Evolutionary conservation across 1,284 basidiomycete genomes (phyloP).

Genomic region (Puccinia hordei): DNA sequence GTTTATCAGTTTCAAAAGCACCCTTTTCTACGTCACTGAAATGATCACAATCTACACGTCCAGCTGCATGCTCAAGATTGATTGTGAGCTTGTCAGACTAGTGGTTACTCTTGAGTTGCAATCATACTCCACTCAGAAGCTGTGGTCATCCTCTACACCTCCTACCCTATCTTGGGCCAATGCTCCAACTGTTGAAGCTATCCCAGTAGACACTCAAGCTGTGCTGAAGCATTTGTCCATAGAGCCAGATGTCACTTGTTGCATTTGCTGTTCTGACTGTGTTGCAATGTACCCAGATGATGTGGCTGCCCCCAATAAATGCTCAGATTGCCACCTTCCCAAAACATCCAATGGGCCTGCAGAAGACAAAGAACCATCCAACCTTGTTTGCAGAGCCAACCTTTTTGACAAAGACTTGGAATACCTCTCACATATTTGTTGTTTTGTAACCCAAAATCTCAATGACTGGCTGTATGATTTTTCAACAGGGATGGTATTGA

Average conservation of each 20-base stretch:
- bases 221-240: background rate
- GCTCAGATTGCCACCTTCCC: background rate
- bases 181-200: background rate
- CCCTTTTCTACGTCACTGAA: background rate
- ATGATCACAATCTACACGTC: background rate
- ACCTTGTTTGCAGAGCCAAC: background rate
- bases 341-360: background rate
- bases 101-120: background rate
- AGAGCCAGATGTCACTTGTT: constrained; percentile 1
- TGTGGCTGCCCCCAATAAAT: background rate
- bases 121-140: background rate
- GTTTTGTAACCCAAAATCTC: constrained; percentile 6
- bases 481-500: background rate
- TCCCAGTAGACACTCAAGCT: background rate
- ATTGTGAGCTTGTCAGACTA: background rate
- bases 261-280: constrained; percentile 9
- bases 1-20: background rate
- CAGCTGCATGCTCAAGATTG: background rate
- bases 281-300: constrained; percentile 27
- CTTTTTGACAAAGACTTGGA: background rate
- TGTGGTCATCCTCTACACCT: too few species aligned
- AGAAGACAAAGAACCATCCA: background rate
- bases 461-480: constrained; percentile 18
- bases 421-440: background rate
- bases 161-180: background rate